Conservation (phyloP, 1,139 yeast species). For the Kodamaea suecica region DNA sequence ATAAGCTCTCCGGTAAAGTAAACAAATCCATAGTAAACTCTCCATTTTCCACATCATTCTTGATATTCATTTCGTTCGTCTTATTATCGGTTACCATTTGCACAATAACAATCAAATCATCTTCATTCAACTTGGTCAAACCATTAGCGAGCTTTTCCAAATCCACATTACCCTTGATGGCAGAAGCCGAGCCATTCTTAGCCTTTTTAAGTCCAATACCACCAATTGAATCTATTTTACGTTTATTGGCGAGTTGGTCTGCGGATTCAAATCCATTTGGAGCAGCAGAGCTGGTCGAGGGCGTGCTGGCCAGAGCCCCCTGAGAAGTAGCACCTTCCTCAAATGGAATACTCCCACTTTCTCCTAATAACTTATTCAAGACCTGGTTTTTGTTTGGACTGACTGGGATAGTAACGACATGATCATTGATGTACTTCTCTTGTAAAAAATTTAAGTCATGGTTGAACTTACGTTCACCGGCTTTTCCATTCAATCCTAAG, state of each 20-base stretch:
- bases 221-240: slow-evolving; percentile 16
- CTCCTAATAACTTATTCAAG: slow-evolving; percentile 68
- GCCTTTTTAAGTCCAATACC: slow-evolving; percentile 59
- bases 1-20: slow-evolving; percentile 87
- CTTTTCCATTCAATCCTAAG: slow-evolving; percentile 64
- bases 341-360: slow-evolving; percentile 76
- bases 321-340: slow-evolving; percentile 29
- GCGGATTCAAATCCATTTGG: slow-evolving; percentile 1
- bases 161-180: slow-evolving; percentile 72
- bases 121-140: slow-evolving; percentile 83
- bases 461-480: slow-evolving; percentile 80
- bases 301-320: slow-evolving; percentile 5
- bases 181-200: slow-evolving; percentile 47
- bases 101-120: slow-evolving; percentile 89
- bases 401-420: slow-evolving; percentile 70
- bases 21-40: slow-evolving; percentile 96
- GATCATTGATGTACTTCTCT: slow-evolving; percentile 76
- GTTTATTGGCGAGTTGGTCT: slow-evolving; percentile 13
- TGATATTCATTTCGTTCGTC: slow-evolving; percentile 93
- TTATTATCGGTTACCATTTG: slow-evolving; percentile 97
- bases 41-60: slow-evolving; percentile 94
- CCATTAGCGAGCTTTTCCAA: slow-evolving; percentile 89
- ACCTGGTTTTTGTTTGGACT: slow-evolving; percentile 56
- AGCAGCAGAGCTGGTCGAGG: slow-evolving; percentile 4
- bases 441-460: slow-evolving; percentile 88